Conservation (phyloP, 2,329 filamentous ascomycete species). For the Colletotrichum sp. region DNA sequence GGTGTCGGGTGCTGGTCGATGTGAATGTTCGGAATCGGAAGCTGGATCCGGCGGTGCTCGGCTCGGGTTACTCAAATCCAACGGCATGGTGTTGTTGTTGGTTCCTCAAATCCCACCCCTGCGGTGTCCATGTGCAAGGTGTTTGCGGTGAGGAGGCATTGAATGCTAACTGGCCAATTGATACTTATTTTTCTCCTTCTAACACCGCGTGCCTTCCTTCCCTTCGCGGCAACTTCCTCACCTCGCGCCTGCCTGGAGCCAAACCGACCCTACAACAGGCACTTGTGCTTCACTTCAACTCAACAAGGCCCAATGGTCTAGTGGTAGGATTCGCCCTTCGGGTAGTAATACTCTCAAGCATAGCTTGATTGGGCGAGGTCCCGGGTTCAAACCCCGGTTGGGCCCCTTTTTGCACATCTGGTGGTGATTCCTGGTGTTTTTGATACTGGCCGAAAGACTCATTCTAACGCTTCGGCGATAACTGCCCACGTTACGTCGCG, state of each 20-base stretch:
- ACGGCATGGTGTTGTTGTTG: background rate
- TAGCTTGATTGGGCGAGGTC: conserved; percentile 16
- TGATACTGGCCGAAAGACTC: background rate
- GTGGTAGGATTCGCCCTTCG: conserved; percentile 21
- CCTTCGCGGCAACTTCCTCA: background rate
- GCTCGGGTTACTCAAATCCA: background rate
- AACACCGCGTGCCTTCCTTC: background rate
- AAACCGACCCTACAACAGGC: background rate
- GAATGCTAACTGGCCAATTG: background rate
- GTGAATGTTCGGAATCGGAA: background rate
- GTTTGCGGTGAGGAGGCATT: background rate
- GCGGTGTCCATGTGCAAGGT: background rate
- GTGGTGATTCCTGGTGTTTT: background rate
- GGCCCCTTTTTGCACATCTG: background rate
- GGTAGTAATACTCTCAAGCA: background rate
- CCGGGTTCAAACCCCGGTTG: conserved; percentile 18
- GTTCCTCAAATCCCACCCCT: background rate
- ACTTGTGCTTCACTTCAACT: background rate
- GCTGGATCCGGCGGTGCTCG: background rate
- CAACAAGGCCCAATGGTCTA: conserved; percentile 15
- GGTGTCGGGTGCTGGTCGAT: background rate
- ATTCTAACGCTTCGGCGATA: background rate
- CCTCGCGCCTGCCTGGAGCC: background rate
- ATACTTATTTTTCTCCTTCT: background rate
- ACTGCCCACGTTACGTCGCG: background rate